A percentile compares a stretch with the other conserved stretches of the same genome.
Evolutionary conservation across 768 basidiomycete genomes (phyloP).

Genomic region (Collybiopsis confluens): DNA sequence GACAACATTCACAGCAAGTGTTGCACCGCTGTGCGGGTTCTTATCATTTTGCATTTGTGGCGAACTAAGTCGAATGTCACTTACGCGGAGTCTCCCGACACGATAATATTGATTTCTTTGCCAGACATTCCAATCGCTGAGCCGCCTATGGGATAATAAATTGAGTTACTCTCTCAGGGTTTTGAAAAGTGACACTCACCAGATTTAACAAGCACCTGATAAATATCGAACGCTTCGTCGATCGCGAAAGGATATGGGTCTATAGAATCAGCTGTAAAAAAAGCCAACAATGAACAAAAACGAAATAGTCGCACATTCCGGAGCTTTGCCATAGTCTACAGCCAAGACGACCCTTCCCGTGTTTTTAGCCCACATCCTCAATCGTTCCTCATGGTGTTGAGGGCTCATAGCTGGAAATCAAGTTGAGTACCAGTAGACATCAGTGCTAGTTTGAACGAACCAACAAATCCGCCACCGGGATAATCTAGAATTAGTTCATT

Average conservation of each 20-base stretch:
- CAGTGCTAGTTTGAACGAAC: too few relatives aligned
- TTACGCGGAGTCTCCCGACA: conserved; percentile 97
- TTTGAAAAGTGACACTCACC: conserved; percentile 24
- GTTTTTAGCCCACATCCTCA: conserved; percentile 78
- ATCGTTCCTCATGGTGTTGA: conserved; percentile 92
- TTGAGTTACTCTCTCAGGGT: not conserved
- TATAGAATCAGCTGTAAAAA: not conserved
- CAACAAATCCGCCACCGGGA: conserved; percentile 93
- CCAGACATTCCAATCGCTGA: conserved; percentile 84
- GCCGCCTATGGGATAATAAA: conserved; percentile 42
- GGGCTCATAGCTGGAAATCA: conserved; percentile 78
- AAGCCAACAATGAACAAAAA: conserved; percentile 8
- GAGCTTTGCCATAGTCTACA: conserved; percentile 94
- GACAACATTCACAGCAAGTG: conserved; percentile 80
- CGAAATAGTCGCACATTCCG: conserved; percentile 66
- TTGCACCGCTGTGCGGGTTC: conserved; percentile 64
- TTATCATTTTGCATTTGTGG: not conserved
- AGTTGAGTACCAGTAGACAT: too few relatives aligned
- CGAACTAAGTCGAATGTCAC: conserved; percentile 26
- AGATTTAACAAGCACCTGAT: conserved; percentile 75
- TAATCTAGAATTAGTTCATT: conserved; percentile 88
- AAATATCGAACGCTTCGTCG: conserved; percentile 92
- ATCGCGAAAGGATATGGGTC: conserved; percentile 97
- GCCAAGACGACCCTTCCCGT: conserved; percentile 79
- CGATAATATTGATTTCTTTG: conserved; percentile 67